phyloP scores from a whole-genome alignment of 1,284 basidiomycete genomes.

The Ceratobasidium sp. region DNA sequence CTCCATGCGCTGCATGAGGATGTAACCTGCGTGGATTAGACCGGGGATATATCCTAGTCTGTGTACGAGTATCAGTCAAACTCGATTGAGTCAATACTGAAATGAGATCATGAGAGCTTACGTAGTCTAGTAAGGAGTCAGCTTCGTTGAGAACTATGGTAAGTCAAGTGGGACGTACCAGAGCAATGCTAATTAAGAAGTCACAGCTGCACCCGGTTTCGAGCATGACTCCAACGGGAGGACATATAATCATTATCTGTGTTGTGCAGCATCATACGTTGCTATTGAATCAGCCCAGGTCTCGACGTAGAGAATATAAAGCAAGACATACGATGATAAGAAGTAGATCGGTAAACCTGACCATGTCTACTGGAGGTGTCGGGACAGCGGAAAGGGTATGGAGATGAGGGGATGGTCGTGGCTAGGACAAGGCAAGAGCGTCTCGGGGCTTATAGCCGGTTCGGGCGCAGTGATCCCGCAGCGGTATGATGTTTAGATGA shows the following conservation, averaged over 20 bases:
- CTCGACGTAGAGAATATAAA: too few species aligned
- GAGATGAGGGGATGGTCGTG: too few species aligned
- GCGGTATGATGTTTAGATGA: too few species aligned
- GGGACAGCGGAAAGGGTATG: too few species aligned
- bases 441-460: too few species aligned
- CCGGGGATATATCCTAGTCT: slow-evolving; percentile 56
- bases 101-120: background rate
- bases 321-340: slow-evolving; percentile 1
- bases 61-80: background rate
- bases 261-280: too few species aligned
- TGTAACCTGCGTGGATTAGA: slow-evolving; percentile 66
- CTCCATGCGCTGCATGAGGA: slow-evolving; percentile 81
- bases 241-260: slow-evolving; percentile 81
- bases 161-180: slow-evolving; percentile 49
- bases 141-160: background rate
- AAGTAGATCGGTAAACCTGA: background rate
- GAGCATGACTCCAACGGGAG: slow-evolving; percentile 69
- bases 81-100: too few species aligned
- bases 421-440: too few species aligned
- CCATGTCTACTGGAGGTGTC: background rate
- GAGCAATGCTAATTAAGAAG: slow-evolving; percentile 61
- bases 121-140: slow-evolving; percentile 3
- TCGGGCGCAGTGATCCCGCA: too few species aligned
- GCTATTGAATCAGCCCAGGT: background rate
- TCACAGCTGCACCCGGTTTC: slow-evolving; percentile 64